Conservation (phyloP, 371 early-diverging fungal genomes). For the Zopfochytrium polystomum region DNA sequence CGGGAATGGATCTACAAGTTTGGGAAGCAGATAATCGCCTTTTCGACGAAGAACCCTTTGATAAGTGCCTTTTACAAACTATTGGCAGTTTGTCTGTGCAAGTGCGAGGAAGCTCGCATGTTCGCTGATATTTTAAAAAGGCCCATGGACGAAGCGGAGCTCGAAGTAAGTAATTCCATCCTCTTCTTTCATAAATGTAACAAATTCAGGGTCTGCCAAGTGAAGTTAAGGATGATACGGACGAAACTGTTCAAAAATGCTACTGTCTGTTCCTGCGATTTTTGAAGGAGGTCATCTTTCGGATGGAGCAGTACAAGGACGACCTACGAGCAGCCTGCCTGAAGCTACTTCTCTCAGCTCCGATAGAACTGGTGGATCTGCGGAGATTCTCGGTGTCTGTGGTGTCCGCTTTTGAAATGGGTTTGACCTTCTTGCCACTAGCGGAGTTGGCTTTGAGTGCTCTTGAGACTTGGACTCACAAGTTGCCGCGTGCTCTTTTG, state of each 20-base stretch:
- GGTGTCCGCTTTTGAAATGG: conserved; percentile 61
- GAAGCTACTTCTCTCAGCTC: conserved; percentile 59
- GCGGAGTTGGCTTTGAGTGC: conserved; percentile 63
- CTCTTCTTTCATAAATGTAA: not conserved
- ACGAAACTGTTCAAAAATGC: no score
- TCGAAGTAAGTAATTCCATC: no score
- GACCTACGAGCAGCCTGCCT: conserved; percentile 72
- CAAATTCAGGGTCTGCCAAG: no score
- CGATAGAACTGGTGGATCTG: conserved; percentile 57
- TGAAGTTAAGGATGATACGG: no score
- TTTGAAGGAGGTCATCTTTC: conserved; percentile 54
- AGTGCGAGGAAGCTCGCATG: conserved; percentile 17
- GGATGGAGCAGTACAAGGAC: conserved; percentile 69
- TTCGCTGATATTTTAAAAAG: not conserved
- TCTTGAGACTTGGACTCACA: conserved; percentile 55
- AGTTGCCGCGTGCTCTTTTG: conserved; percentile 27
- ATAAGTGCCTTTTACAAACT: conserved; percentile 76
- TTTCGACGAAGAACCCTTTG: conserved; percentile 57
- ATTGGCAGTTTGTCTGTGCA: conserved; percentile 50
- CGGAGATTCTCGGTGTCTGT: conserved; percentile 54
- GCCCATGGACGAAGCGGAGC: conserved; percentile 12
- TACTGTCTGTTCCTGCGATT: not conserved
- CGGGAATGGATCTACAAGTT: conserved; percentile 59
- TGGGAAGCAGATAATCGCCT: conserved; percentile 52
- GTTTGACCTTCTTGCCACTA: conserved; percentile 65